Evolutionary conservation across 805 yeast genomes (phyloP).

Genomic region (Kuraishia cidri): DNA sequence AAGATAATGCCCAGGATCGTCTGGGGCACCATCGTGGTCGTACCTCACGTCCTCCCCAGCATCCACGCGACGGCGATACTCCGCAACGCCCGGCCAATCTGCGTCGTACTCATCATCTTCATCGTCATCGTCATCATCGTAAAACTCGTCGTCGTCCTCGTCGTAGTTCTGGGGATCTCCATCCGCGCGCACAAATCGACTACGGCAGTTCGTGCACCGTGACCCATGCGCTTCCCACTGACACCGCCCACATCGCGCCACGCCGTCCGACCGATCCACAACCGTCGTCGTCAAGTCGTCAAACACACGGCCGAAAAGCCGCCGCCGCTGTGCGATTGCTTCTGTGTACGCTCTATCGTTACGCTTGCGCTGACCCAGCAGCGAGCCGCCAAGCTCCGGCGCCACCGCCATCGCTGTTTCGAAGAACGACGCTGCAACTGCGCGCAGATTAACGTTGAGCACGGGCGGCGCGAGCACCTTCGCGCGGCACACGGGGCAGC

Average conservation of each 20-base stretch:
- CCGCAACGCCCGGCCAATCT: conserved; percentile 7
- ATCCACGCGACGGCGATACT: background rate
- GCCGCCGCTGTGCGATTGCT: conserved; percentile 22
- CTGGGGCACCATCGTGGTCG: background rate
- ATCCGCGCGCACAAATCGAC: conserved; percentile 24
- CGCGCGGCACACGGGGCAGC: conserved; percentile 65
- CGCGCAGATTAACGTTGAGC: conserved; percentile 42
- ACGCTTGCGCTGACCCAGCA: conserved; percentile 16
- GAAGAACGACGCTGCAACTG: conserved; percentile 30
- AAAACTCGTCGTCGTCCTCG: conserved; percentile 5
- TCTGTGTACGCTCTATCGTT: conserved; percentile 23
- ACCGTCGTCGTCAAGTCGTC: conserved; percentile 37
- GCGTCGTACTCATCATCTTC: conserved; percentile 11
- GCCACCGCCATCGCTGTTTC: conserved; percentile 24
- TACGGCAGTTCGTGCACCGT: conserved; percentile 62
- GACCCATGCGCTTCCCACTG: conserved; percentile 74
- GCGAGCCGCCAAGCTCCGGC: conserved; percentile 6
- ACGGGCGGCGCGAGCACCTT: conserved; percentile 40
- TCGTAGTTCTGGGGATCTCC: conserved; percentile 5
- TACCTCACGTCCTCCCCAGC: background rate
- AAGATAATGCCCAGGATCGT: background rate
- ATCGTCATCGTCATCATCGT: conserved; percentile 9
- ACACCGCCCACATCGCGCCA: conserved; percentile 65
- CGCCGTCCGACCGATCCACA: conserved; percentile 61
- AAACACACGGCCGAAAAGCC: conserved; percentile 42